Evolutionary conservation across 805 yeast species (phyloP).

Genomic region (Ogataea parapolymorpha): DNA sequence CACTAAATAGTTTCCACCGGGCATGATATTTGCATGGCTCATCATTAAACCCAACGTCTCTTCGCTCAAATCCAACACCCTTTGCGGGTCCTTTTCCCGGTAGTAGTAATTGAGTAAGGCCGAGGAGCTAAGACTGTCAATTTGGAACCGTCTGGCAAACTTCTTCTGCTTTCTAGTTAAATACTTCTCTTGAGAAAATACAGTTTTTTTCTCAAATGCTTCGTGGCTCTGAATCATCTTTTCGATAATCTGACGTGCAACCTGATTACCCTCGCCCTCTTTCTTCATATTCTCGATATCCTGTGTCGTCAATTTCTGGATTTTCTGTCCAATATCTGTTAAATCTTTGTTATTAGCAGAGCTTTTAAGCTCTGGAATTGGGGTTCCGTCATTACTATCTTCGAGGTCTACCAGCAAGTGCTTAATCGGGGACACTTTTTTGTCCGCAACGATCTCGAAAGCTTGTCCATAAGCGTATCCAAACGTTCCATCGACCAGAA

Average conservation of each 20-base stretch:
- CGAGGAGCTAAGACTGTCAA: constrained; percentile 70
- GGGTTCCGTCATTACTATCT: constrained; percentile 25
- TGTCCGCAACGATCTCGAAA: constrained; percentile 72
- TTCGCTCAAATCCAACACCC: constrained; percentile 75
- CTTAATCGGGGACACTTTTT: constrained; percentile 47
- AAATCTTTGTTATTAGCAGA: constrained; percentile 65
- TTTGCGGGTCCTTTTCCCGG: constrained; percentile 69
- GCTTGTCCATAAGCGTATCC: constrained; percentile 87
- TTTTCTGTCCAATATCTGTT: constrained; percentile 61
- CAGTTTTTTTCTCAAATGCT: constrained; percentile 84
- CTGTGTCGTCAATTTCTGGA: constrained; percentile 70
- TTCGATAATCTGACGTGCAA: constrained; percentile 76
- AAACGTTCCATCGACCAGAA: constrained; percentile 66
- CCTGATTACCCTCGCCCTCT: constrained; percentile 55
- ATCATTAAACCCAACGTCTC: constrained; percentile 79
- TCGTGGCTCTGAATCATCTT: constrained; percentile 80
- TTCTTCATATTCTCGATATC: constrained; percentile 83
- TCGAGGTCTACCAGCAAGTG: constrained; percentile 31
- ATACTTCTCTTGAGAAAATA: constrained; percentile 88
- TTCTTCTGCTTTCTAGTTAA: constrained; percentile 88
- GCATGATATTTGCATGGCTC: constrained; percentile 75
- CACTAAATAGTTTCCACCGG: constrained; percentile 86
- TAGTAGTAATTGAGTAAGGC: constrained; percentile 65
- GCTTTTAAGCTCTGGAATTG: constrained; percentile 31
- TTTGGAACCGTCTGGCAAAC: constrained; percentile 79